Conservation (phyloP, 768 basidiomycete genomes). For the Suillus occidentalis region DNA sequence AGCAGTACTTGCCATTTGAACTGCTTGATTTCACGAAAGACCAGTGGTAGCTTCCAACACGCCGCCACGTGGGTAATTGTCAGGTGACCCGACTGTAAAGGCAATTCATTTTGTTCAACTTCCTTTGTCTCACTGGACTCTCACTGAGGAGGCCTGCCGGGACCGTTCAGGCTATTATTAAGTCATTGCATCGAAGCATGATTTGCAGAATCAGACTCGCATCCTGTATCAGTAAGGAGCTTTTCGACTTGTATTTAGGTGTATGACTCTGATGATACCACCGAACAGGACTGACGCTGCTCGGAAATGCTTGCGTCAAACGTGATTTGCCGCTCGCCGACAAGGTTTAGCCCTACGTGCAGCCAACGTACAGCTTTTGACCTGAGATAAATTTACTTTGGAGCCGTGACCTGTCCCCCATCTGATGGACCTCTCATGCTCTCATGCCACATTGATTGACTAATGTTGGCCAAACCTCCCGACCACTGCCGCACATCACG, state of each 20-base stretch:
- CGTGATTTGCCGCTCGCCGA: background rate
- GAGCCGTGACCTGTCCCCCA: background rate
- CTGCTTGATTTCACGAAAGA: constrained; percentile 4
- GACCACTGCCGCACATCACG: background rate
- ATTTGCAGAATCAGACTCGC: background rate
- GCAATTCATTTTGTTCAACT: background rate
- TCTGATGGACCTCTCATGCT: background rate
- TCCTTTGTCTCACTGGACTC: no score
- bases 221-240: background rate
- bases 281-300: background rate
- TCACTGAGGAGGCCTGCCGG: no score
- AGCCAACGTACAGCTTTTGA: background rate
- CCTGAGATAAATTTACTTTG: background rate
- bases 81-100: background rate
- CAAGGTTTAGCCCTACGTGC: background rate
- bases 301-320: background rate
- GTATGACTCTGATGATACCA: background rate
- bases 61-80: constrained; percentile 10
- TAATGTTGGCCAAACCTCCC: background rate
- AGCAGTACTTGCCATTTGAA: constrained; percentile 43
- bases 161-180: background rate
- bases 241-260: background rate
- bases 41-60: background rate
- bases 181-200: background rate
- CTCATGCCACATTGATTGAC: background rate